phyloP scores from a whole-genome alignment of 1,139 yeast genomes.

The Kodamaea sp. region DNA sequence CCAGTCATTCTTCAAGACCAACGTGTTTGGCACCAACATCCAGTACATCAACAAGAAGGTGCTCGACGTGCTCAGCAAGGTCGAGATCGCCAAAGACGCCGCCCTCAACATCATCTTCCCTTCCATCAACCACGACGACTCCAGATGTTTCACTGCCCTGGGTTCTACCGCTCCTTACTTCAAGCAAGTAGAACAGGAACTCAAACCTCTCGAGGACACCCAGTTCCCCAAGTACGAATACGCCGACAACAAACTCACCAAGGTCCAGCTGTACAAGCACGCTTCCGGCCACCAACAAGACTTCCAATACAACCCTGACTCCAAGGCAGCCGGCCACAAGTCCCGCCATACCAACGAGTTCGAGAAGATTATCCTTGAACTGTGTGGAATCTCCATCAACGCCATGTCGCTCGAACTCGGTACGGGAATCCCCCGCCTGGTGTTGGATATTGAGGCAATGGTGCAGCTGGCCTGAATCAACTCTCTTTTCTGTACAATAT shows the following conservation, averaged over 20 bases:
- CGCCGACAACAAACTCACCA: conserved; percentile 4
- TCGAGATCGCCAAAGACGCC: conserved; percentile 4
- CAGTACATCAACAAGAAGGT: conserved; percentile 28
- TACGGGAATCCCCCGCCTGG: conserved; percentile 8
- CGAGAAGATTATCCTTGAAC: conserved; percentile 6
- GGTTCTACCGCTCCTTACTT: conserved; percentile 1
- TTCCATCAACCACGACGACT: conserved; percentile 29
- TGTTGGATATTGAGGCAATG: conserved; percentile 7
- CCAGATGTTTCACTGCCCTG: conserved; percentile 24
- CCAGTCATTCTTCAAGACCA: conserved; percentile 18
- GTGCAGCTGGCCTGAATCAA: conserved; percentile 10
- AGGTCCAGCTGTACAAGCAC: conserved; percentile 5
- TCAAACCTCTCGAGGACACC: conserved; percentile 1
- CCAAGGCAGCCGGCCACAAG: no score
- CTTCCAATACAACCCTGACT: no score
- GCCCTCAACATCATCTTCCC: conserved; percentile 34
- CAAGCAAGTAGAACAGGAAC: conserved; percentile 7
- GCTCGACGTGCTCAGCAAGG: conserved; percentile 11
- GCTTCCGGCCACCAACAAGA: conserved; percentile 4
- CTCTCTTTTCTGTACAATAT: no score
- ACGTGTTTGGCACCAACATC: conserved; percentile 28
- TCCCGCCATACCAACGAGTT: conserved; percentile 1
- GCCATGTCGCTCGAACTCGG: conserved; percentile 12
- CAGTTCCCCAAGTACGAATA: conserved; percentile 6
- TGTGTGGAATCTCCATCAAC: conserved; percentile 26